These are phyloP conservation scores for Mycena metata DNA, from an alignment of 768 basidiomycete genomes.

Conservation along the genomic window DNA sequence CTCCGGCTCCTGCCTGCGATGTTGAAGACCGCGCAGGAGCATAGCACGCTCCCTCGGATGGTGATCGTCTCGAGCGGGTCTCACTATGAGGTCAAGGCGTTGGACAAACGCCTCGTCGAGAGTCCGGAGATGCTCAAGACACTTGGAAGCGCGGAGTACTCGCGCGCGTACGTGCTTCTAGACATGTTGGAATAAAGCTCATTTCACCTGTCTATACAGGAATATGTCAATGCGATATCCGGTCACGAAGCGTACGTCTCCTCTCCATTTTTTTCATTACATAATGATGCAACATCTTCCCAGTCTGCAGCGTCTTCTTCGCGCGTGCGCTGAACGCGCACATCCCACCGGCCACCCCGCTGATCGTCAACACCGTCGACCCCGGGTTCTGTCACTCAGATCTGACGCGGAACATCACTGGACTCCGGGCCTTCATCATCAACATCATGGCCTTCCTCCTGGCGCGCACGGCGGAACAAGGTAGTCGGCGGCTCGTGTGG, in stretches of 20 bases:
- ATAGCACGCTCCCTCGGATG: background rate
- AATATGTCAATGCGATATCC: conserved; percentile 10
- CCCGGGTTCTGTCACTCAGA: conserved; percentile 43
- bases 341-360: conserved; percentile 26
- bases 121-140: background rate
- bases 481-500: conserved; percentile 41
- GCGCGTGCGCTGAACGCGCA: conserved; percentile 29
- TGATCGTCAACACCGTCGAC: conserved; percentile 33
- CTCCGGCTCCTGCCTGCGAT: background rate
- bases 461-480: conserved; percentile 40
- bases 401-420: conserved; percentile 23
- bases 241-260: conserved; percentile 30
- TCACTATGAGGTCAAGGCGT: background rate
- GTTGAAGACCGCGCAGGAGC: background rate
- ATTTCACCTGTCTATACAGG: background rate
- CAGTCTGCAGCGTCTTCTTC: conserved; percentile 42
- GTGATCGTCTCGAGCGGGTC: background rate
- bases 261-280: background rate
- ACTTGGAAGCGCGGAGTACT: background rate
- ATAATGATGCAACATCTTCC: background rate
- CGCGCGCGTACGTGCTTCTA: background rate
- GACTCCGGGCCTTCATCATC: background rate
- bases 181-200: background rate
- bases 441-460: conserved; percentile 20
- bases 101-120: background rate